Evolutionary conservation across 2,329 filamentous ascomycete genomes (phyloP), one percentile per base, ranked within the genome.

Genomic region (Plectosphaerella cucumerina): DNA sequence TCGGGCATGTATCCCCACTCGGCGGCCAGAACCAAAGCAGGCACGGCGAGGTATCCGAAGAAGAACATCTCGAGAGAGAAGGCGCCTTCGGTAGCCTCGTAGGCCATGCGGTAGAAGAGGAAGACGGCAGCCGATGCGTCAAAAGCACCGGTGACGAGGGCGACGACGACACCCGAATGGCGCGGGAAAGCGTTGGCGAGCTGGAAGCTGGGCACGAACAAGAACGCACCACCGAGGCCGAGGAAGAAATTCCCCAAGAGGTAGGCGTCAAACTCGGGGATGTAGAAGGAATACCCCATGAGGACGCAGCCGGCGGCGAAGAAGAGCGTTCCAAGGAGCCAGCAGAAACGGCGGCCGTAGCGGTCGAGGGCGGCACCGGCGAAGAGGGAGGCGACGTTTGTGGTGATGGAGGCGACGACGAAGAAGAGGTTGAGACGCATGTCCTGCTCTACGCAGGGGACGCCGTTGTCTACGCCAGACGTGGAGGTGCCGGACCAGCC

Each of bases 361-460:
- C 84, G 78, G 69, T 96, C 92, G 20, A 96, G 79, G 42, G 96
- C 86, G 2, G 89, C 88, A 42, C 92, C 92, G 9, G 96, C 84
- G 2, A 90, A 88, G 8, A 96, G 76, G 10, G 92, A 90, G 37
- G 85, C 89, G 14, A 96, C 87, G 62, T 96, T 96, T 34, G 90
- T 94, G 6, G 82, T 87, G 10, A 96, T 90, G 12, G 90, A 91
- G 10, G 91, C 91, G 39, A 90, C 80, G 10, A 90, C 94, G 74
- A 96, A 96, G 87, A 96, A 95, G 57, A 96, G 74, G 66, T 96
- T 96, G 49, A 96, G 77, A 51, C 76, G 77, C 45, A 84, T 79
- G 8, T 55, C 53, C 34, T 55, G 53, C 60, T 82, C 80, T 53
- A 73, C 68, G 63, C 68, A 80, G 18, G 65, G 51, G 3, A 50